A percentile compares a stretch with the other conserved stretches of the same genome.
phyloP scores from a whole-genome alignment of 2,329 filamentous ascomycete species.

The Paracoccidioides brasiliensis region DNA sequence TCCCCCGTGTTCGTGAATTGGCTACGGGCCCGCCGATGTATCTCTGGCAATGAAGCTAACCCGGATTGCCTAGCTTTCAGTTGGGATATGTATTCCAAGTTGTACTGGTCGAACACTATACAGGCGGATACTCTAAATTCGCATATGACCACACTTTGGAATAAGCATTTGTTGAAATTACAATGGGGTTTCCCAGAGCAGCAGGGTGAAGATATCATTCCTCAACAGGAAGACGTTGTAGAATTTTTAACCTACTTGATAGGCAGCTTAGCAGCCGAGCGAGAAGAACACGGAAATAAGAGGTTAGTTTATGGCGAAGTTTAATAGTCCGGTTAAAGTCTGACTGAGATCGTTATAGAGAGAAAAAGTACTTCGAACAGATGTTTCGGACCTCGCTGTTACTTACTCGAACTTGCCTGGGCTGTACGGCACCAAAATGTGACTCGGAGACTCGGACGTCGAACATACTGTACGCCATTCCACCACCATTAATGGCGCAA shows the following conservation, averaged over 20 bases:
- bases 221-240: slow-evolving; percentile 6
- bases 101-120: slow-evolving; percentile 4
- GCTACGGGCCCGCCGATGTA: background rate
- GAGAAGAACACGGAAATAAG: background rate
- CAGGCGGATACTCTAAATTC: background rate
- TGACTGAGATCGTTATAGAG: background rate
- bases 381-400: background rate
- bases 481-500: background rate
- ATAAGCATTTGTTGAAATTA: no score
- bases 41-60: background rate
- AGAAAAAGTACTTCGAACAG: background rate
- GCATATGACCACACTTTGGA: background rate
- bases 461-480: background rate
- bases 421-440: background rate
- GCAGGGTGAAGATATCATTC: background rate
- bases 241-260: slow-evolving; percentile 6
- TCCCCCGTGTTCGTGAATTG: slow-evolving; percentile 8
- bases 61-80: slow-evolving; percentile 4
- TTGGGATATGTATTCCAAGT: background rate
- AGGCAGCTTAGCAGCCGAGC: background rate
- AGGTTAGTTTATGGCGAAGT: background rate
- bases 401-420: background rate
- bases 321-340: background rate
- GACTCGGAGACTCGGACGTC: background rate
- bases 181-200: background rate